A percentile compares a stretch with the other conserved stretches of the same genome.
Conservation (phyloP, 1,139 yeast species). For the Spencermartinsiella ligniputridi region DNA sequence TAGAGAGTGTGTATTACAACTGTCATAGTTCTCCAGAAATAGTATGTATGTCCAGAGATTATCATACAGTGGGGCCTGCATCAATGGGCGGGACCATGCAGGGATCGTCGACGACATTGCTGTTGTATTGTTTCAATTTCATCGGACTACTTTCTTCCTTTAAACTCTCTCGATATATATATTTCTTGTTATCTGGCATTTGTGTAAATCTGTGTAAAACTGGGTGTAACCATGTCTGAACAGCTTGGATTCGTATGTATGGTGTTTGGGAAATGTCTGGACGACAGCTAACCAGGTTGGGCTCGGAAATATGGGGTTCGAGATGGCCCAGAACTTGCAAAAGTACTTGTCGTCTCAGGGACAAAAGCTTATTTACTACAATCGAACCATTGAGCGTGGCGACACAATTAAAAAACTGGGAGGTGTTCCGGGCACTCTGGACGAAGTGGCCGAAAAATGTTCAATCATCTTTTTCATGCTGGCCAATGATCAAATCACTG, state of each 20-base stretch:
- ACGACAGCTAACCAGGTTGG: constrained; percentile 17
- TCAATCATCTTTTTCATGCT: constrained; percentile 20
- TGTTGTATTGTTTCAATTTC: no score
- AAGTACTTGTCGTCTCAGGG: constrained; percentile 11
- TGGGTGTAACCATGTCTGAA: not conserved
- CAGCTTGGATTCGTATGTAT: not conserved
- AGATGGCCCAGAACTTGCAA: constrained; percentile 22
- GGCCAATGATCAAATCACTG: constrained; percentile 18
- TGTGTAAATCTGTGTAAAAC: no score
- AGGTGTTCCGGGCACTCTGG: constrained; percentile 15
- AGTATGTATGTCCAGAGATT: no score
- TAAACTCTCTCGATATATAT: no score
- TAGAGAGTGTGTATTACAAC: no score
- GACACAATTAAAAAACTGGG: constrained; percentile 18
- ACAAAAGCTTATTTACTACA: constrained; percentile 15
- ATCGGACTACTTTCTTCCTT: no score
- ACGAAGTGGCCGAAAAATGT: constrained; percentile 16
- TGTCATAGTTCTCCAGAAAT: no score
- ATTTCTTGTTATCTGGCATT: no score
- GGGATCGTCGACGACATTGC: no score
- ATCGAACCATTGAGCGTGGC: constrained; percentile 21
- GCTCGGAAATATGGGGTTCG: constrained; percentile 25
- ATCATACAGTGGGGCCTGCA: no score
- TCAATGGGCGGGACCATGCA: no score
- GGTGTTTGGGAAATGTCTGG: not conserved